phyloP scores from a whole-genome alignment of 2,329 filamentous ascomycete genomes.

The Penicillium sp. region DNA sequence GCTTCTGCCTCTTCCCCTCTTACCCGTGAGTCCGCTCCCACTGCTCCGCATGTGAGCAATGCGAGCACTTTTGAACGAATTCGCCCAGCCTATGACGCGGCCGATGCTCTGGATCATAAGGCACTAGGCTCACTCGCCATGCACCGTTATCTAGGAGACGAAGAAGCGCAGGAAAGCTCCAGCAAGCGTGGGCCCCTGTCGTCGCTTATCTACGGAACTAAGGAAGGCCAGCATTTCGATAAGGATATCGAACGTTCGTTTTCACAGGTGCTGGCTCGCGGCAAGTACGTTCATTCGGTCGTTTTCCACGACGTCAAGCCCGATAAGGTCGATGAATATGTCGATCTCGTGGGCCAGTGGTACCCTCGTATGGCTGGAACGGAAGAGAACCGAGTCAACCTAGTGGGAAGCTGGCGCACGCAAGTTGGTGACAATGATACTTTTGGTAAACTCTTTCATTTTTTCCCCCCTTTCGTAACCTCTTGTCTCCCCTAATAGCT shows the following conservation, averaged over 20 bases:
- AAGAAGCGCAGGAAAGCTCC: constrained; percentile 59
- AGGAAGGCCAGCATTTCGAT: constrained; percentile 90
- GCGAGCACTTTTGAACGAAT: constrained; percentile 37
- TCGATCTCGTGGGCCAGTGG: constrained; percentile 83
- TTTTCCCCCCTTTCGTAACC: neutral
- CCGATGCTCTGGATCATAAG: constrained; percentile 42
- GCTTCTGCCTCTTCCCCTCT: constrained; percentile 46
- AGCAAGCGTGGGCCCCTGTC: constrained; percentile 73
- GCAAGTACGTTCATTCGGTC: constrained; percentile 98
- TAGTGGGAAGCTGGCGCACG: constrained; percentile 97
- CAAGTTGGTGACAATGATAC: constrained; percentile 97
- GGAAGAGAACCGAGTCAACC: constrained; percentile 87
- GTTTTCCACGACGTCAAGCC: constrained; percentile 95
- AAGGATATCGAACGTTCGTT: constrained; percentile 95
- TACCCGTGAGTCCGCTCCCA: constrained; percentile 44
- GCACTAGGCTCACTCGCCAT: constrained; percentile 63
- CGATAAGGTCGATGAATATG: constrained; percentile 93
- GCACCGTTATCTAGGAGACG: constrained; percentile 54
- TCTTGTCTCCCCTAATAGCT: neutral
- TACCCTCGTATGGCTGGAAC: constrained; percentile 85
- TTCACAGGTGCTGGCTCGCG: constrained; percentile 88
- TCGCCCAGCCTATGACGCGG: constrained; percentile 40
- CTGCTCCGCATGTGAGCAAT: constrained; percentile 49
- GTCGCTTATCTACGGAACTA: constrained; percentile 93
- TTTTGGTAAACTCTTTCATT: constrained; percentile 64